These are phyloP conservation scores for Helotiales sp. DNA, from an alignment of 2,329 filamentous ascomycete genomes.

Conservation along the genomic window DNA sequence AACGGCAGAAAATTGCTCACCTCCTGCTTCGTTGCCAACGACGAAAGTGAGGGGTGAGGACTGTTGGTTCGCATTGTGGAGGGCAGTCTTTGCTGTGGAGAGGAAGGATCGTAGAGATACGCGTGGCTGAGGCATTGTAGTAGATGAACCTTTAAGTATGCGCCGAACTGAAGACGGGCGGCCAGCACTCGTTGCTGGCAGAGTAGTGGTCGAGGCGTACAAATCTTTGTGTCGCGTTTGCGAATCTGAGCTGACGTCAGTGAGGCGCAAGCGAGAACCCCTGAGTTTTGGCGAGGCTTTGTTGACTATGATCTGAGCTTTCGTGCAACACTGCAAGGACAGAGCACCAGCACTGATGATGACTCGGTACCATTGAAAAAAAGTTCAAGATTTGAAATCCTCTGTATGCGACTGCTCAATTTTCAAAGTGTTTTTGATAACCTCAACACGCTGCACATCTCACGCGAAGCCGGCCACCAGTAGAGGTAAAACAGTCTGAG, in stretches of 20 bases:
- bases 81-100: constrained; percentile 52
- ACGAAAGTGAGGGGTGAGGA: constrained; percentile 62
- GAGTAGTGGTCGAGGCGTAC: not conserved
- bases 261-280: constrained; percentile 6
- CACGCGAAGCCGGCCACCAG: no score
- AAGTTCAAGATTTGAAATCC: no score
- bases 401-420: not conserved
- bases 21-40: constrained; percentile 71
- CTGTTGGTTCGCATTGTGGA: constrained; percentile 52
- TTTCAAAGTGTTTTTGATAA: not conserved
- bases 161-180: not conserved
- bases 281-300: constrained; percentile 9
- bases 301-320: not conserved
- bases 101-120: constrained; percentile 57
- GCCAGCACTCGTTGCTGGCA: constrained; percentile 1
- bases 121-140: constrained; percentile 39
- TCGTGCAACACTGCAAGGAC: not conserved
- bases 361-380: no score
- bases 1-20: constrained; percentile 45
- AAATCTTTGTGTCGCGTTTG: not conserved
- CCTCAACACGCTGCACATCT: not conserved
- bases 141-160: not conserved
- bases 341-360: not conserved
- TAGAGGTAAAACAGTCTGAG: no score
- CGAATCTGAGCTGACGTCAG: constrained; percentile 8